Evolutionary conservation across 148 eudicot genomes (phyloP), one percentile per base, ranked within the genome.

Genomic region (Agrostemma githago): DNA sequence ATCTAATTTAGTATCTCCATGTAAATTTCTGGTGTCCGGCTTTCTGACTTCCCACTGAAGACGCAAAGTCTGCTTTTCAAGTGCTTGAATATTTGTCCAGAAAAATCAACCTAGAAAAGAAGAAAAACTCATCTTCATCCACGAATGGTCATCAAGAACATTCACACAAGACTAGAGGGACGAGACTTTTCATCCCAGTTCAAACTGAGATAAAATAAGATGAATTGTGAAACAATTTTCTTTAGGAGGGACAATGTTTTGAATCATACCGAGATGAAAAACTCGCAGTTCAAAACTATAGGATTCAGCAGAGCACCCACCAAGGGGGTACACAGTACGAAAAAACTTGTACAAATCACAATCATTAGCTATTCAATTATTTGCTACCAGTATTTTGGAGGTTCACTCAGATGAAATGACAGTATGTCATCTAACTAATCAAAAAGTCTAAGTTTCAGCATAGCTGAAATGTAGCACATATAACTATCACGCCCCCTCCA

Each of bases 1-100:
- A 95, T 95, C 90, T 89, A 88, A 74, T 92, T 86, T 14, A 97
- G 91, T 76, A 92, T 92, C 77, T 86, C 96, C 88, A 78, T 70
- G 82, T 95, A 92, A 26, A 84, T 75, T 68, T 92, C 89, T 51
- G 90, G 89, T 62, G 89, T 90, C 77, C 88, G 86, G 65, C 65
- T 86, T 79, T 92, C 88, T n/a, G 85, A 81, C 83, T 90, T 92
- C 59, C 92, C 96, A 77, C 77, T 86, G 71, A 95, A 95, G 84
- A 58, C 78, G 90, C 83, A 92, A 69, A 72, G 88, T 68, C 57
- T 75, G 86, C 77, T 90, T 87, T 84, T 95, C 98, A 79, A 92
- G 80, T 20, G 88, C 86, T 76, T 95, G 98, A 82, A 92, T 53
- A 64, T 79, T 82, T 38, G 84, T 84, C 98, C 98, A 95, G 46